Evolutionary conservation across 179 eudicot genomes (phyloP).

Genomic region (Camellia oleifera): DNA sequence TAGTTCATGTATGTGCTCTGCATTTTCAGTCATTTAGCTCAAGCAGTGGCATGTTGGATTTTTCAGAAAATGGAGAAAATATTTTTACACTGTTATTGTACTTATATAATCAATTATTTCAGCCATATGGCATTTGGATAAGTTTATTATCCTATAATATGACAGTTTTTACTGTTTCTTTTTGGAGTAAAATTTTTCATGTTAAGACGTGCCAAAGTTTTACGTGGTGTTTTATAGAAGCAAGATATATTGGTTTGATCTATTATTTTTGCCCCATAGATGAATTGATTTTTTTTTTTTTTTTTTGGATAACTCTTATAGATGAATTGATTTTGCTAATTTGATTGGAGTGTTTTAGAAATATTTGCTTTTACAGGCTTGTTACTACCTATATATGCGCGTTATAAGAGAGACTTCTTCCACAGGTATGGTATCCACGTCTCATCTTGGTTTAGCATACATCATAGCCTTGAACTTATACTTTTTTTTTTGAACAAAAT

Average conservation of each 20-base stretch:
- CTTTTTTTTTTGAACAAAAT: too few species aligned
- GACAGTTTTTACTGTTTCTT: too few species aligned
- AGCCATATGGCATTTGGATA: neutral
- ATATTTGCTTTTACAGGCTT: too few species aligned
- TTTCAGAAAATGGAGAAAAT: neutral
- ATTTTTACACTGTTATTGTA: neutral
- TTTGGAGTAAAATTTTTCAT: too few species aligned
- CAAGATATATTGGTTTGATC: neutral
- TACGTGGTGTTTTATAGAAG: neutral
- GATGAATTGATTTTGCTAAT: neutral
- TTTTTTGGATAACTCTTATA: too few species aligned
- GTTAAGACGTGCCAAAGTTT: too few species aligned
- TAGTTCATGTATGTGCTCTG: slow-evolving; percentile 26
- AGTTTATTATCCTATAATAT: neutral
- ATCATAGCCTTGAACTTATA: too few species aligned
- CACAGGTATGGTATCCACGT: too few species aligned
- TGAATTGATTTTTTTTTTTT: neutral
- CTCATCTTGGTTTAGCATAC: too few species aligned
- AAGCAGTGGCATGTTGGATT: neutral
- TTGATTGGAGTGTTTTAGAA: too few species aligned
- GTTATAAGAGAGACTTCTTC: too few species aligned
- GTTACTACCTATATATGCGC: too few species aligned
- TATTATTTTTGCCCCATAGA: neutral
- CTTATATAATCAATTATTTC: neutral
- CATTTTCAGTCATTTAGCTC: neutral